Percentiles rank a stretch among this genome's conserved stretches.
These are phyloP conservation scores for Termitomyces sp. DNA, from an alignment of 768 basidiomycete species.

Conservation along the genomic window DNA sequence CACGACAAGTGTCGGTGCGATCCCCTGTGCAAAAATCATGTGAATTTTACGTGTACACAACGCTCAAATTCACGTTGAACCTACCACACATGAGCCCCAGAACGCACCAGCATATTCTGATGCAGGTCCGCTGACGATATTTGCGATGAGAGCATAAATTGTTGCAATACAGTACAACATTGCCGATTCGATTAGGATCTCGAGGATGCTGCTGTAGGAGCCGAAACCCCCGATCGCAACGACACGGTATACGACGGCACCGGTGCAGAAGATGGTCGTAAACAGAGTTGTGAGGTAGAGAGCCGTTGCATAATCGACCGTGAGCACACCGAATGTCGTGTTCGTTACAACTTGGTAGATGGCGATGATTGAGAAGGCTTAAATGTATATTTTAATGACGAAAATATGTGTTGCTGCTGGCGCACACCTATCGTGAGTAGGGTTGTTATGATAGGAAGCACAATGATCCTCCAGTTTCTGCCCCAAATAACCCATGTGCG, in stretches of 20 bases:
- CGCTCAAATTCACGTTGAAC: not conserved
- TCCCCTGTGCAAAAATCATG: constrained; percentile 3
- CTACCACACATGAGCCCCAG: constrained; percentile 9
- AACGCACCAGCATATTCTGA: constrained; percentile 9
- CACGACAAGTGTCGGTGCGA: constrained; percentile 12
- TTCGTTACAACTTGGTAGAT: constrained; percentile 2
- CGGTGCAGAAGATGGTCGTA: constrained; percentile 12
- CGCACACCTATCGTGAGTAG: constrained; percentile 5
- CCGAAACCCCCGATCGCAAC: constrained; percentile 1
- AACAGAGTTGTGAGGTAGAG: constrained; percentile 10
- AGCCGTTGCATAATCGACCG: constrained; percentile 11
- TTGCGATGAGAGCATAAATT: constrained; percentile 9
- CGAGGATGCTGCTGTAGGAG: constrained; percentile 8
- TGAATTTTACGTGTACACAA: too few relatives aligned
- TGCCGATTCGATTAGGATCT: constrained; percentile 11
- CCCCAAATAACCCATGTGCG: constrained; percentile 15
- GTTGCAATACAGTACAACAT: constrained; percentile 10
- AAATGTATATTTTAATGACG: not conserved
- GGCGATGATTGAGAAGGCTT: constrained; percentile 12
- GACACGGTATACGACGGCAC: constrained; percentile 9
- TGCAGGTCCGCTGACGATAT: constrained; percentile 4
- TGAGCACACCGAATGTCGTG: constrained; percentile 9
- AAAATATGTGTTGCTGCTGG: not conserved
- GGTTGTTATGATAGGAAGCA: constrained; percentile 7
- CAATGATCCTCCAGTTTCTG: constrained; percentile 6